Evolutionary conservation across 768 basidiomycete genomes (phyloP).

Genomic region (Lepiota brunneoincarnata): DNA sequence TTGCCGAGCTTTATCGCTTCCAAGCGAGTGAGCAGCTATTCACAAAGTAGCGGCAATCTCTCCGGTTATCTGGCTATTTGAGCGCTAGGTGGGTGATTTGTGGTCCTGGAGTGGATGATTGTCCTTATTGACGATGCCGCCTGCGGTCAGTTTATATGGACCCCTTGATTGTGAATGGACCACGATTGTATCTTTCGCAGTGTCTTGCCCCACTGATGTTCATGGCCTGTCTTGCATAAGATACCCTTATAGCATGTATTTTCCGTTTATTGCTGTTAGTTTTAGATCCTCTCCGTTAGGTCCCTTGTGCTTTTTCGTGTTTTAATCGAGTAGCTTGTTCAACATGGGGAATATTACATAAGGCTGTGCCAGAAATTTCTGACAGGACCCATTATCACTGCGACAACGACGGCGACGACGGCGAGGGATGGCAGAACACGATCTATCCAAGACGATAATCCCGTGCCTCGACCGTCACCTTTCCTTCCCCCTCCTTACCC

Average conservation of each 20-base stretch:
- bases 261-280: no score
- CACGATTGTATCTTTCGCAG: no score
- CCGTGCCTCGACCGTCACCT: constrained; percentile 94
- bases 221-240: no score
- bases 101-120: neutral
- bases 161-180: no score
- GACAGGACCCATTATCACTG: neutral
- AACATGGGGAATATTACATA: neutral
- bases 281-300: no score
- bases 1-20: constrained; percentile 2
- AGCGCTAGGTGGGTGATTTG: neutral
- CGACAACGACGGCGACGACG: constrained; percentile 15
- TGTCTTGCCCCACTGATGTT: no score
- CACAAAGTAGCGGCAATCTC: neutral
- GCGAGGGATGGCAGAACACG: constrained; percentile 74
- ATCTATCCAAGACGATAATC: constrained; percentile 88
- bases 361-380: neutral
- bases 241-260: no score
- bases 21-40: constrained; percentile 13
- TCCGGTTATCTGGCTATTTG: neutral
- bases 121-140: no score
- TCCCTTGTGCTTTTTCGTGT: no score
- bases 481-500: constrained; percentile 87
- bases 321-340: no score
- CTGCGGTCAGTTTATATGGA: no score